Evolutionary conservation across 1,284 basidiomycete species (phyloP), one percentile per base, ranked within the genome.

Genomic region (Boletellus deceptivus): DNA sequence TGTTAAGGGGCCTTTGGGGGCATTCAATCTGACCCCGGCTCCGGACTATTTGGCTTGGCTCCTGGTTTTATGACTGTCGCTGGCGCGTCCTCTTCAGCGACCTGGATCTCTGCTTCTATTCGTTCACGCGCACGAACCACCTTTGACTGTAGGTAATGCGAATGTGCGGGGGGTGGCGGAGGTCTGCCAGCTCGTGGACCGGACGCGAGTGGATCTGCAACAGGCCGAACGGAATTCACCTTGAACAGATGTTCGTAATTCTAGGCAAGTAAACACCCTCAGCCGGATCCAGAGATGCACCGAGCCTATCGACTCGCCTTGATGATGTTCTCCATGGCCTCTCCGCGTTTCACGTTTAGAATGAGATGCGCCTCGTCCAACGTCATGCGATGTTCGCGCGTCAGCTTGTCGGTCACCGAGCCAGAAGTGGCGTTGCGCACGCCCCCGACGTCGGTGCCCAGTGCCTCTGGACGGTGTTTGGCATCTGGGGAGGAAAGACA

Each of bases 81-180:
- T 25, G 54, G 31, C 4, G 4, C 51, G 17, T 64, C 64, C 54
- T 75, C 69, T 43, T 73, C 71, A 37, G 69, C 64, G 18, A 75
- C 58, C 55, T 80, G 77, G 50, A 77, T 58, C 73, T 97, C 93
- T 1, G 93, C 93, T 63, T 95, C 89, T 75, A 99, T 87, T 70
- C 97, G 84, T 73, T 98, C 94, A 53, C 88, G 82, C 18, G 97
- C 96, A 43, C 96, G 84, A 42, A 94, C 86, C 18, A 99, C 91
- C 75, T 99, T 99, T 51, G 92, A 95, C 69, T 98, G 95, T 24
- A 99, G 78, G 73, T 99, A 99, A 70, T 93, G 91, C 33, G 90
- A 92, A 69, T 92, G 72, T 39, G 72, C 67, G n/a, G 79, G 77
- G 25, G 72, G 67, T n/a, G 70, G 59, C 13, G 70, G 61, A 22